A percentile compares a stretch with the other conserved stretches of the same genome.
phyloP scores from a whole-genome alignment of 768 basidiomycete species.

The Amanita phalloides region DNA sequence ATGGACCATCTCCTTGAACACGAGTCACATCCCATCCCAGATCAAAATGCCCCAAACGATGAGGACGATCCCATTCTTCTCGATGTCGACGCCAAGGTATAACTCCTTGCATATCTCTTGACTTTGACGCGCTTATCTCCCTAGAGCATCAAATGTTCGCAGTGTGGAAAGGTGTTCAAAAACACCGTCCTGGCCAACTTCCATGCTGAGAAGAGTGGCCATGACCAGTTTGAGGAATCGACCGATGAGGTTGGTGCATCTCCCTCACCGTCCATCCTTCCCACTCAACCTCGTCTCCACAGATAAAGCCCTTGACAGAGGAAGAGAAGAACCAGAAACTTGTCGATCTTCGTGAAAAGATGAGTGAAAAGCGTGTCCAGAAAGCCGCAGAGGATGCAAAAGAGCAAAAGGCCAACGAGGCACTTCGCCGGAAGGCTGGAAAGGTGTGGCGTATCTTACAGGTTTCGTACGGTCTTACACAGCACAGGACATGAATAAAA shows the following conservation, averaged over 20 bases:
- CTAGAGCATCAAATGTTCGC: slow-evolving; percentile 74
- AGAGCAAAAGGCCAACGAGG: slow-evolving; percentile 66
- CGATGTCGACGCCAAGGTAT: slow-evolving; percentile 55
- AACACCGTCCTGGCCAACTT: slow-evolving; percentile 84
- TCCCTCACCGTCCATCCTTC: slow-evolving; percentile 4
- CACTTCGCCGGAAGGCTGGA: slow-evolving; percentile 75
- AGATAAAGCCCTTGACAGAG: slow-evolving; percentile 93
- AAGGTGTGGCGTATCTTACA: slow-evolving; percentile 32
- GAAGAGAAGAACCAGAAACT: slow-evolving; percentile 84
- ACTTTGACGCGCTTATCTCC: background rate
- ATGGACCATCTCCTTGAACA: slow-evolving; percentile 87
- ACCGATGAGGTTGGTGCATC: slow-evolving; percentile 64
- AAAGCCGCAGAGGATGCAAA: slow-evolving; percentile 68
- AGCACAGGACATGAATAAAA: slow-evolving; percentile 54
- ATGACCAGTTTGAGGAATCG: slow-evolving; percentile 93
- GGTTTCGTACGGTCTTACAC: background rate
- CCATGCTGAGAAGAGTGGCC: slow-evolving; percentile 92
- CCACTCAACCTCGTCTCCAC: background rate
- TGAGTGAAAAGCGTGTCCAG: slow-evolving; percentile 66
- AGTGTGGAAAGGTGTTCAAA: slow-evolving; percentile 79
- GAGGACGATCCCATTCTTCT: slow-evolving; percentile 46
- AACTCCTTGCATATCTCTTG: slow-evolving; percentile 4
- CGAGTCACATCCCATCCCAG: slow-evolving; percentile 65
- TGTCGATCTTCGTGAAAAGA: slow-evolving; percentile 65
- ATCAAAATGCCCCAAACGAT: slow-evolving; percentile 41